A percentile compares a stretch with the other conserved stretches of the same genome.
phyloP scores from a whole-genome alignment of 352 stramenopile species.

The Halophytophthora polymorphica region DNA sequence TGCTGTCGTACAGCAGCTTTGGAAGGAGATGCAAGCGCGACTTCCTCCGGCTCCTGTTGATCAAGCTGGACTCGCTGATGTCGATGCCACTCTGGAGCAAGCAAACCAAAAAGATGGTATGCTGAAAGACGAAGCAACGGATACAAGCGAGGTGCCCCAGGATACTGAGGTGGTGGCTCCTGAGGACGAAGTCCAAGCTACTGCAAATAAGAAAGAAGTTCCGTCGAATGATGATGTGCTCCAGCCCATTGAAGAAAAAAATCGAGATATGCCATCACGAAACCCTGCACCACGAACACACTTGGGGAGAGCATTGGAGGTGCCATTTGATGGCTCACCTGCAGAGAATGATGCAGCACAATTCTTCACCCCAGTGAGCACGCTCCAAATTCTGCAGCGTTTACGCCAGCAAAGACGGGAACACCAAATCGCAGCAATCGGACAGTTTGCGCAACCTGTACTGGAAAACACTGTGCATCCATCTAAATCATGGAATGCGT shows the following conservation, averaged over 20 bases:
- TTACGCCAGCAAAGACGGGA: constrained; percentile 22
- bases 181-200: constrained; percentile 30
- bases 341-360: not conserved
- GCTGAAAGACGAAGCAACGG: constrained; percentile 26
- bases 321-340: constrained; percentile 1
- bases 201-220: constrained; percentile 4
- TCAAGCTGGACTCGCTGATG: not conserved
- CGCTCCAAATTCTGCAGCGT: constrained; percentile 21
- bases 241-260: not conserved
- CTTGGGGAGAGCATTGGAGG: constrained; percentile 10
- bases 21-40: constrained; percentile 26
- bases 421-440: constrained; percentile 1
- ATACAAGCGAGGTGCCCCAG: constrained; percentile 24
- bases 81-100: constrained; percentile 3
- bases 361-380: constrained; percentile 7
- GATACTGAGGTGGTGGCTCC: constrained; percentile 3
- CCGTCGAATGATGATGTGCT: not conserved
- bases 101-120: not conserved
- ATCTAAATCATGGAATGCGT: not conserved
- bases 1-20: constrained; percentile 37
- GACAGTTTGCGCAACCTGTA: constrained; percentile 1
- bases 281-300: constrained; percentile 5
- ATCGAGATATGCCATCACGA: not conserved
- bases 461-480: not conserved
- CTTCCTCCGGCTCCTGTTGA: constrained; percentile 1